Evolutionary conservation across 2,329 filamentous ascomycete species (phyloP), one percentile per base, ranked within the genome.

Genomic region (Fusarium coicis): DNA sequence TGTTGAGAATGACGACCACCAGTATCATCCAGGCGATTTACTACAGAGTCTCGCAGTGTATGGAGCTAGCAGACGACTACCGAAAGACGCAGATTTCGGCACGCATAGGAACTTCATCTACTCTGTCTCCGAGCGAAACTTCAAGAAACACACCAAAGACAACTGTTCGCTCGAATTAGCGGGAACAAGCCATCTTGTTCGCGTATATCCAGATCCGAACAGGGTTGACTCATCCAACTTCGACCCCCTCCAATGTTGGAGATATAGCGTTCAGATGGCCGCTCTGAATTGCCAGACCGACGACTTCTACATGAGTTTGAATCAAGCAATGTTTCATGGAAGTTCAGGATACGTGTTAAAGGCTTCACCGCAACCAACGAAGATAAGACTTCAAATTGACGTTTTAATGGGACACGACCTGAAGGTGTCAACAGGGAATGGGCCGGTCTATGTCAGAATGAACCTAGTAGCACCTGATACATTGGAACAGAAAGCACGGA

Each of bases 191-290:
- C 70, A 73, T 10, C 66, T 73, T 21, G 18, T 73, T 15, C 47
- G 70, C 3, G 52, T 70, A 3, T 73, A 73, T 7, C 70, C 70
- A 6, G 70, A 73, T 16, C 55, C 70, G 10, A 73, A 37, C 4
- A 53, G 70, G 4, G 57, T 73, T 3, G 70, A 73, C 28, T 73
- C 70, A 3, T 73, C 70, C 4, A 73, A 73, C 9, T 68, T 73
- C 10, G 30, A 66, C 5, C 70, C 70, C 0, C 14, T 73, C 1
- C 28, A 26, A 11, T 73, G 63, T 4, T 73, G 70, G 70, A 49
- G 19, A 18, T n/a, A 70, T 1, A 70, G 70, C 0, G 56, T 63
- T 18, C 70, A 73, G 30, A 73, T 73, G 70, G 56, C 43, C 3
- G 70, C 70, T 4, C n/a, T 73, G 19, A 73, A 73, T 7, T 73